Conservation (phyloP, 176 grass and related monocot species). For the Lolium perenne region DNA sequence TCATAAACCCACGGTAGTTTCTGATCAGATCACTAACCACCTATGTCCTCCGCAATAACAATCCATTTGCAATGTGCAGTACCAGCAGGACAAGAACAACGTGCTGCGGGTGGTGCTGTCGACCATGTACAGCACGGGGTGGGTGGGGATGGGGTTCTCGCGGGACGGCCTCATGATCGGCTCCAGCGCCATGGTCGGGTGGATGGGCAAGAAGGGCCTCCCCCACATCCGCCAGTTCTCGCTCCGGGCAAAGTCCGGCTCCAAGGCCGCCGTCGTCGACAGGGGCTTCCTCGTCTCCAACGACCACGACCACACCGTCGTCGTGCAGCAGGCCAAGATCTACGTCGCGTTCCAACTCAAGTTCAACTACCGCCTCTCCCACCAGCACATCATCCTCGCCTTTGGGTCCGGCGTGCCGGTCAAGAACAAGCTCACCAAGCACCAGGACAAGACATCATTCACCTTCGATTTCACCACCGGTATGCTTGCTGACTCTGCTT, state of each 20-base stretch:
- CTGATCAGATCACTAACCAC: no score
- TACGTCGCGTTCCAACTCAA: slow-evolving; percentile 77
- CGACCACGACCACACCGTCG: slow-evolving; percentile 58
- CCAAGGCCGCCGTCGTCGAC: slow-evolving; percentile 71
- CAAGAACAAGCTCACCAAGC: slow-evolving; percentile 63
- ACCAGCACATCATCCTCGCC: slow-evolving; percentile 79
- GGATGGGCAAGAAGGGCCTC: slow-evolving; percentile 77
- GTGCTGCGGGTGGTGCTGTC: slow-evolving; percentile 74
- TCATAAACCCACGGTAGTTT: no score
- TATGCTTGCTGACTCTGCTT: neutral
- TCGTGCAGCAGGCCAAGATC: slow-evolving; percentile 86
- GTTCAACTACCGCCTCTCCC: slow-evolving; percentile 59
- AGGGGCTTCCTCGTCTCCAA: slow-evolving; percentile 71
- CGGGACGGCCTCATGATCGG: slow-evolving; percentile 84
- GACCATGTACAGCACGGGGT: slow-evolving; percentile 81
- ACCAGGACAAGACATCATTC: slow-evolving; percentile 81
- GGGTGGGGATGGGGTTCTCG: slow-evolving; percentile 97
- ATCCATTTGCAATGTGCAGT: slow-evolving; percentile 52
- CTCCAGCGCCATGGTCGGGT: slow-evolving; percentile 86
- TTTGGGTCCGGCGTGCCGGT: slow-evolving; percentile 62
- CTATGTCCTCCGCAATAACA: neutral
- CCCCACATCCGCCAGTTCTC: slow-evolving; percentile 72
- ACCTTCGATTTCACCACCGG: slow-evolving; percentile 88
- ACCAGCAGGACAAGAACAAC: slow-evolving; percentile 79
- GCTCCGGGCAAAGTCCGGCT: slow-evolving; percentile 57